These are phyloP conservation scores for Corylus heterophylla DNA, from an alignment of 306 rosid species.

Conservation along the genomic window DNA sequence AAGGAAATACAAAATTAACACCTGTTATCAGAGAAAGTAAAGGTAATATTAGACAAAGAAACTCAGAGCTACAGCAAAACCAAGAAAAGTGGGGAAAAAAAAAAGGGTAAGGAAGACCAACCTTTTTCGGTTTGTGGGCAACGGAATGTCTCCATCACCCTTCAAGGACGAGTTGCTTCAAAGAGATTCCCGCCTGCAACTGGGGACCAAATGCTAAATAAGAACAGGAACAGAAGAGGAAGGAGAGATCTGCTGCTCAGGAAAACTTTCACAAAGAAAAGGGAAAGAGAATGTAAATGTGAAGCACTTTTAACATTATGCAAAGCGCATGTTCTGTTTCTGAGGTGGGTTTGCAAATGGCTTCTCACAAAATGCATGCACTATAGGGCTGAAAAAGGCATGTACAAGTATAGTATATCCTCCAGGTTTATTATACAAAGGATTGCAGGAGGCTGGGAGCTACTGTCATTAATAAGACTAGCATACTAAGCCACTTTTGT, in stretches of 20 bases:
- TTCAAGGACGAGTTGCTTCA: slow-evolving; percentile 51
- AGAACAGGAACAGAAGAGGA: slow-evolving; percentile 42
- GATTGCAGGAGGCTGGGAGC: slow-evolving; percentile 24
- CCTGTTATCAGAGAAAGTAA: slow-evolving; percentile 54
- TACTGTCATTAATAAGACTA: slow-evolving; percentile 8
- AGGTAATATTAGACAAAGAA: slow-evolving; percentile 59
- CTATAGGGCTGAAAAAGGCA: slow-evolving; percentile 27
- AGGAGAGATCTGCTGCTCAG: slow-evolving; percentile 31
- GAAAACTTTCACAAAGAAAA: slow-evolving; percentile 23
- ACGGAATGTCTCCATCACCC: slow-evolving; percentile 75
- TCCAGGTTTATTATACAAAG: no score
- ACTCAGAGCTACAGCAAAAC: slow-evolving; percentile 55
- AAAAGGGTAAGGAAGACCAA: slow-evolving; percentile 44
- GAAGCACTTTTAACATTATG: slow-evolving; percentile 39
- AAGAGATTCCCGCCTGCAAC: slow-evolving; percentile 62
- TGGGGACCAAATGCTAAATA: slow-evolving; percentile 72
- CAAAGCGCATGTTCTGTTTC: slow-evolving; percentile 35
- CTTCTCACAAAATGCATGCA: slow-evolving; percentile 34
- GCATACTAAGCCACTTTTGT: background rate
- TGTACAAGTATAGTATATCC: no score
- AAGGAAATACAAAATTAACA: slow-evolving; percentile 52
- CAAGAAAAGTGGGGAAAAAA: slow-evolving; percentile 43
- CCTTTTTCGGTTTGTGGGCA: slow-evolving; percentile 95
- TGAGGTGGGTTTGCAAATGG: slow-evolving; percentile 15
- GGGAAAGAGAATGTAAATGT: slow-evolving; percentile 37